A percentile compares a stretch with the other conserved stretches of the same genome.
phyloP scores from a whole-genome alignment of 768 basidiomycete genomes.

The Podaxis sp. region DNA sequence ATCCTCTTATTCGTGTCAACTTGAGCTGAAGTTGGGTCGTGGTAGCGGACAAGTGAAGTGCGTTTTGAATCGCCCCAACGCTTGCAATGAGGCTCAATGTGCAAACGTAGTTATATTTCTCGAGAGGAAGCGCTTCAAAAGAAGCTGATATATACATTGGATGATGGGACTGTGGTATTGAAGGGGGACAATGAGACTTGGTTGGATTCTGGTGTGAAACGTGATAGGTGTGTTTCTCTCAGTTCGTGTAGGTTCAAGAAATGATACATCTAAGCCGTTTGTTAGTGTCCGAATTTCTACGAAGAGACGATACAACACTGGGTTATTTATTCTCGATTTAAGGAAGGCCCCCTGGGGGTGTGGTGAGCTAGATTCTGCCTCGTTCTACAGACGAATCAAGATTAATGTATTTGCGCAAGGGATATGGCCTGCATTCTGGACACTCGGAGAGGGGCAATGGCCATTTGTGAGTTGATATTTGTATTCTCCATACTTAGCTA shows the following conservation, averaged over 20 bases:
- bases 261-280: neutral
- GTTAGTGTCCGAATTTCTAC: constrained; percentile 79
- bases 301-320: constrained; percentile 63
- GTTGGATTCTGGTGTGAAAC: constrained; percentile 52
- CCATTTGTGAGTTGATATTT: constrained; percentile 49
- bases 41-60: constrained; percentile 74
- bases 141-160: constrained; percentile 56
- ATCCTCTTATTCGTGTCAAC: constrained; percentile 14
- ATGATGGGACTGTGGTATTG: constrained; percentile 69
- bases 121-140: constrained; percentile 50
- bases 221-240: constrained; percentile 54
- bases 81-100: neutral
- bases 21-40: constrained; percentile 12
- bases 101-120: constrained; percentile 50
- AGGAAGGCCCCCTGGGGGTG: constrained; percentile 90
- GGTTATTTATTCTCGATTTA: constrained; percentile 86
- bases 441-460: constrained; percentile 58
- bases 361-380: constrained; percentile 45
- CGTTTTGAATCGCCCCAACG: constrained; percentile 23
- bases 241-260: neutral
- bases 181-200: constrained; percentile 71
- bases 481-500: too few relatives aligned
- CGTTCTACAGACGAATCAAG: neutral
- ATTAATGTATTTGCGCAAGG: constrained; percentile 33
- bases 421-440: constrained; percentile 88